Evolutionary conservation across 1,284 basidiomycete genomes (phyloP).

Genomic region (Cutaneotrichosporon daszewskae): DNA sequence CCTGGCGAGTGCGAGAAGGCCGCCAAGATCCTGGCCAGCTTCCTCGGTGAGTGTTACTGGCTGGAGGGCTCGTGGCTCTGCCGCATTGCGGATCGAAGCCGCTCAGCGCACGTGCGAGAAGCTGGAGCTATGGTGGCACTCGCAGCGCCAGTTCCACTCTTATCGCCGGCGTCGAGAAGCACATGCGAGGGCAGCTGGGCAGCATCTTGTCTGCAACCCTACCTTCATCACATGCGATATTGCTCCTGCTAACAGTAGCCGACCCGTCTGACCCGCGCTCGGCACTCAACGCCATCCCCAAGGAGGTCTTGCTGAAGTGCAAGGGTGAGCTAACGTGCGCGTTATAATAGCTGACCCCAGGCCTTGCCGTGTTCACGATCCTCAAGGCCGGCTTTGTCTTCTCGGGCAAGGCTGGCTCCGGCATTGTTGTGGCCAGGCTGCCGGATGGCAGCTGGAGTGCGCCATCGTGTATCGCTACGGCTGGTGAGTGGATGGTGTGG

Average conservation of each 20-base stretch:
- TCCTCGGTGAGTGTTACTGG: constrained; percentile 75
- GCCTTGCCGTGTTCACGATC: constrained; percentile 92
- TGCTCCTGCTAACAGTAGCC: constrained; percentile 55
- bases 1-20: constrained; percentile 86
- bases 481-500: constrained; percentile 51
- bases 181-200: too few species aligned
- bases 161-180: too few species aligned
- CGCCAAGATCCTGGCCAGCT: constrained; percentile 80
- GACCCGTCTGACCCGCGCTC: constrained; percentile 82
- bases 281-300: constrained; percentile 91
- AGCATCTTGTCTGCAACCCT: too few species aligned
- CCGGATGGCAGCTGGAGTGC: constrained; percentile 97
- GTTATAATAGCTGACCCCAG: constrained; percentile 47
- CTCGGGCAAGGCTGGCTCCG: constrained; percentile 91
- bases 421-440: constrained; percentile 87
- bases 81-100: too few species aligned
- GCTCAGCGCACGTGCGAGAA: too few species aligned
- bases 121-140: too few species aligned
- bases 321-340: constrained; percentile 56
- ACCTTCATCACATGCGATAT: too few species aligned
- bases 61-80: too few species aligned
- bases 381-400: constrained; percentile 89
- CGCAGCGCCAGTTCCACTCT: too few species aligned
- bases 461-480: constrained; percentile 95
- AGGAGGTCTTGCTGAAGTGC: constrained; percentile 82